Percentiles rank a stretch among this genome's conserved stretches.
These are phyloP conservation scores for Botrytis paeoniae DNA, from an alignment of 2,329 filamentous ascomycete genomes.

Conservation along the genomic window DNA sequence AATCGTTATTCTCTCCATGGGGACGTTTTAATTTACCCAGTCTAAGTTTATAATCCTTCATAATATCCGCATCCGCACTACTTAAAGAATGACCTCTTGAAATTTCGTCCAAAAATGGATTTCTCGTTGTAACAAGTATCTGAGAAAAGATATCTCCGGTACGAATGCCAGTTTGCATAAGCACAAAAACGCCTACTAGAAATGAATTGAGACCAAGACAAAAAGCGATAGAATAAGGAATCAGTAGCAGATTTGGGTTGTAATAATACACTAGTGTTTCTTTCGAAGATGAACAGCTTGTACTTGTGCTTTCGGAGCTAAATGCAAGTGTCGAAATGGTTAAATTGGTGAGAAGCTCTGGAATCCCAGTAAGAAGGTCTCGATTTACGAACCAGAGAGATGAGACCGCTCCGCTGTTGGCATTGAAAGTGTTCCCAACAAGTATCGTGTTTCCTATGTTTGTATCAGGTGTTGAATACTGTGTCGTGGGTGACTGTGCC, in stretches of 20 bases:
- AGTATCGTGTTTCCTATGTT: neutral
- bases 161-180: neutral
- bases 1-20: too few species aligned
- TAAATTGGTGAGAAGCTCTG: neutral
- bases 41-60: slow-evolving; percentile 2
- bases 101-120: neutral
- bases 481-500: neutral
- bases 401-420: neutral
- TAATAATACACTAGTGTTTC: neutral
- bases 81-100: neutral
- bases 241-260: neutral
- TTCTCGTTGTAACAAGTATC: neutral
- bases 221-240: neutral
- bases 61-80: neutral
- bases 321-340: neutral
- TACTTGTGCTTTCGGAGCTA: neutral
- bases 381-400: neutral
- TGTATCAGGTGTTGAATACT: neutral
- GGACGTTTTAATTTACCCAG: neutral
- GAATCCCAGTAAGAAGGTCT: neutral
- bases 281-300: neutral
- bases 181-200: neutral
- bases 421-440: neutral
- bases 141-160: neutral
- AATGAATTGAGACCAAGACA: neutral